Base-by-base conservation (phyloP, 2,329 filamentous ascomycete genomes). In the Colletotrichum chlorophyti region DNA sequence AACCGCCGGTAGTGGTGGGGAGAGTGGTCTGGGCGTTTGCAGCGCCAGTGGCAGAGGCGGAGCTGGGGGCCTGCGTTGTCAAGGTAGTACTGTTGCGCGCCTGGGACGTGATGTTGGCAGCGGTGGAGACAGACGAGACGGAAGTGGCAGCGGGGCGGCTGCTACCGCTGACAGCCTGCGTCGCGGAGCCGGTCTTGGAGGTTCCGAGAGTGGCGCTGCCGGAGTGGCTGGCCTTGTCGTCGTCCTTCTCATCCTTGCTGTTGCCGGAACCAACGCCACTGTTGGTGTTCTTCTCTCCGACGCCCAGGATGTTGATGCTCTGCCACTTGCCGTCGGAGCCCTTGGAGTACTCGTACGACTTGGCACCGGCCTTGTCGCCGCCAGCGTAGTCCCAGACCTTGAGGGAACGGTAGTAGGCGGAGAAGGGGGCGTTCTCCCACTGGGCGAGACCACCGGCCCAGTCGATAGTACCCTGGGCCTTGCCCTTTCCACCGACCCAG, bases 371-470 rank as follows among this genome's bases (percentile, higher is more conserved):
- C 37, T 65, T 61, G 53, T 70, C 69, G 19, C 64, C 66, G n/a
- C 67, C 70, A 6, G 60, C 50, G 60, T 70, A 70, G 58, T 73
- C 71, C 26, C 67, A 62, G 6, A 73, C 48, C 41, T 67, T 65
- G 24, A 73, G 47, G 3, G 58, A 57, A 38, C 53, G 54, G 54
- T 71, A 68, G 47, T 68, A 61, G 8, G 65, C 69, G 11, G 48
- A 48, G 50, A 68, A 69, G 15, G 69, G 67, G 27, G 61, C 66
- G 23, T 60, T 42, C 4, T 53, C 48, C 69, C 69, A 75, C 46
- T 72, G 63, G 2, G 72, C 71, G 15, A 71, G 49, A 54, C 89
- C 88, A 43, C 88, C 87, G 41, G 88, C 87, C 89, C 88, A 91
- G 52, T 83, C 69, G 55, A 88, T 80, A 21, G 86, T 89, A 43